Percentiles rank a stretch among this genome's conserved stretches.
phyloP scores from a whole-genome alignment of 306 rosid species.

The Castanospermum australe region DNA sequence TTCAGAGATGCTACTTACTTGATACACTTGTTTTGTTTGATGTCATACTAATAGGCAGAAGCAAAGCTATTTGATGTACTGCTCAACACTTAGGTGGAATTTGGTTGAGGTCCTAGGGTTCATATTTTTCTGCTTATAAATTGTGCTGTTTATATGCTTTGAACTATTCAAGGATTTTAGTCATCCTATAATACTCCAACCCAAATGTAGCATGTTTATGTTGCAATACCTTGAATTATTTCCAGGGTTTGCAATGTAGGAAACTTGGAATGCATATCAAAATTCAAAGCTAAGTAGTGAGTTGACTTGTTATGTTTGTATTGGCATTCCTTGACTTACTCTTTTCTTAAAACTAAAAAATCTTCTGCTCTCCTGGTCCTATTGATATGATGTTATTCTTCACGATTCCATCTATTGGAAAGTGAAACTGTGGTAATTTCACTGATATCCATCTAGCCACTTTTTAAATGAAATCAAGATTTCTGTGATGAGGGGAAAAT shows the following conservation, averaged over 20 bases:
- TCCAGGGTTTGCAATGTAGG: neutral
- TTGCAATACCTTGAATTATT: neutral
- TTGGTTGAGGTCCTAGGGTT: neutral
- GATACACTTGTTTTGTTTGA: neutral
- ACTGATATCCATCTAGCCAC: neutral
- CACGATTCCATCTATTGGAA: neutral
- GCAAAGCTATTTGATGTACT: neutral
- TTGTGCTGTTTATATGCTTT: neutral
- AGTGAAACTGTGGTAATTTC: neutral
- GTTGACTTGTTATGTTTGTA: neutral
- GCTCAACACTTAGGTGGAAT: neutral
- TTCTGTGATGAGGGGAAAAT: neutral
- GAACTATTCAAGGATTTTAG: slow-evolving; percentile 11
- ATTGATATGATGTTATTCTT: neutral
- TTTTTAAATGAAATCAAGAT: neutral
- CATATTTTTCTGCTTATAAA: neutral
- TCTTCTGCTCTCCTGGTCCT: neutral
- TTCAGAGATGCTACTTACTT: neutral
- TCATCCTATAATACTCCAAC: neutral
- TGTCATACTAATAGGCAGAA: neutral
- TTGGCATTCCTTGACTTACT: neutral
- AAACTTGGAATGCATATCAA: neutral
- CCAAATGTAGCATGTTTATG: neutral
- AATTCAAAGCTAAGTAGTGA: neutral
- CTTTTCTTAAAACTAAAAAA: neutral